Conservation (phyloP, 2,329 filamentous ascomycete species). For the Penicillium sp. region DNA sequence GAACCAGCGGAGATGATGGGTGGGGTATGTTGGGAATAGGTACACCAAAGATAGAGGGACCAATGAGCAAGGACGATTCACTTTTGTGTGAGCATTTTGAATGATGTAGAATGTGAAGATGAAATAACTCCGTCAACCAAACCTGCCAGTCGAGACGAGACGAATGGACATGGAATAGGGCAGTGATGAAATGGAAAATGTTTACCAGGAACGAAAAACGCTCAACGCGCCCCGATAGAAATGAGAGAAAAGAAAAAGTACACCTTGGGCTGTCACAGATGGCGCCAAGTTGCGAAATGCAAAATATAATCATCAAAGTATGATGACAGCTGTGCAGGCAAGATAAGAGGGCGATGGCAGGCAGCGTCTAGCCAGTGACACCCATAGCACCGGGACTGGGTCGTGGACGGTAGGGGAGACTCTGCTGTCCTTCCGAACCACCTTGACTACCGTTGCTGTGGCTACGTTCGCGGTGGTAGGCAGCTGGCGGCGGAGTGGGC, state of each 20-base stretch:
- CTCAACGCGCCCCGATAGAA: constrained; percentile 33
- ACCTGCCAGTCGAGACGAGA: constrained; percentile 31
- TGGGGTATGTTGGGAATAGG: not conserved
- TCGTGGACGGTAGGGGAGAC: constrained; percentile 43
- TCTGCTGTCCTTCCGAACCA: constrained; percentile 38
- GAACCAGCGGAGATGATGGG: not conserved
- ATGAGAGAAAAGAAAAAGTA: constrained; percentile 23
- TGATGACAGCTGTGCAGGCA: constrained; percentile 27
- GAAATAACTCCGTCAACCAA: constrained; percentile 38
- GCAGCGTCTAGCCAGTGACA: constrained; percentile 38
- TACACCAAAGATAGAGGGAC: constrained; percentile 22
- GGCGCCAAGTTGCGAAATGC: constrained; percentile 26
- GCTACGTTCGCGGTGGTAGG: constrained; percentile 41
- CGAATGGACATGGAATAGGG: not conserved
- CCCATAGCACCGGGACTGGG: constrained; percentile 45
- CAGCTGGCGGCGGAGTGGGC: constrained; percentile 25
- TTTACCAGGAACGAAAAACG: constrained; percentile 30
- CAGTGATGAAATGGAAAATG: not conserved
- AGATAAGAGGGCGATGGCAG: constrained; percentile 18
- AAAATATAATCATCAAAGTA: constrained; percentile 22
- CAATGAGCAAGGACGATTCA: constrained; percentile 22
- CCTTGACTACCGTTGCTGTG: constrained; percentile 41
- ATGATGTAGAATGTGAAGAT: constrained; percentile 22
- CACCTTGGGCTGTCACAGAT: constrained; percentile 21
- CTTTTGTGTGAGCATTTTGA: constrained; percentile 31